These are phyloP conservation scores for Fusarium sp. DNA, from an alignment of 2,329 filamentous ascomycete species.

Conservation along the genomic window DNA sequence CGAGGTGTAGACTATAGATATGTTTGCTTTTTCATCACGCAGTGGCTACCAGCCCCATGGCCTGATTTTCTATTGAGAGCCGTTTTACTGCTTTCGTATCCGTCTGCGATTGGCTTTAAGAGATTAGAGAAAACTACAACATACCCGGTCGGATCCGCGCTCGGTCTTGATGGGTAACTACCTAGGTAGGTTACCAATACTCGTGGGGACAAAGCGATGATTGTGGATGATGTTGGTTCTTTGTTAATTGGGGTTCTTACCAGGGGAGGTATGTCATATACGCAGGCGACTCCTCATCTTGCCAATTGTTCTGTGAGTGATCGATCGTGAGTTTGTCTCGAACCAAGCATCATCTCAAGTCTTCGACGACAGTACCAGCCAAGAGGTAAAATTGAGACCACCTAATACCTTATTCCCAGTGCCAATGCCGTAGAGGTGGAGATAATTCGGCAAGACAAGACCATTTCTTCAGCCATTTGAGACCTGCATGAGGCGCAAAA, in stretches of 20 bases:
- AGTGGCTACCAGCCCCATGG: constrained; percentile 36
- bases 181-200: no score
- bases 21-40: constrained; percentile 44
- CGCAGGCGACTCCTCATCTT: constrained; percentile 6
- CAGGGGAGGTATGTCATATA: not conserved
- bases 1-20: constrained; percentile 3
- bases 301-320: not conserved
- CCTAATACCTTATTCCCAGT: constrained; percentile 11
- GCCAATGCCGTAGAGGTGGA: constrained; percentile 11
- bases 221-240: not conserved
- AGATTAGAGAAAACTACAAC: constrained; percentile 29
- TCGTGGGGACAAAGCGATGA: not conserved
- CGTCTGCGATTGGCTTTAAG: not conserved
- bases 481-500: constrained; percentile 5
- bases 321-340: constrained; percentile 4
- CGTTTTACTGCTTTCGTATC: not conserved
- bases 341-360: not conserved
- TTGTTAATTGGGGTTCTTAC: not conserved
- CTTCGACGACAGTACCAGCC: not conserved
- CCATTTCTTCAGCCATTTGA: not conserved
- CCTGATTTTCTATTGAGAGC: constrained; percentile 27
- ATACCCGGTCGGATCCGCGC: constrained; percentile 14
- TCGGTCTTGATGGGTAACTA: not conserved
- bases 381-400: not conserved
- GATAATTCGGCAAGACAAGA: not conserved